Percentiles rank a stretch among this genome's conserved stretches.
These are phyloP conservation scores for Sugiyamaella sp. DNA, from an alignment of 1,139 yeast species.

Conservation along the genomic window DNA sequence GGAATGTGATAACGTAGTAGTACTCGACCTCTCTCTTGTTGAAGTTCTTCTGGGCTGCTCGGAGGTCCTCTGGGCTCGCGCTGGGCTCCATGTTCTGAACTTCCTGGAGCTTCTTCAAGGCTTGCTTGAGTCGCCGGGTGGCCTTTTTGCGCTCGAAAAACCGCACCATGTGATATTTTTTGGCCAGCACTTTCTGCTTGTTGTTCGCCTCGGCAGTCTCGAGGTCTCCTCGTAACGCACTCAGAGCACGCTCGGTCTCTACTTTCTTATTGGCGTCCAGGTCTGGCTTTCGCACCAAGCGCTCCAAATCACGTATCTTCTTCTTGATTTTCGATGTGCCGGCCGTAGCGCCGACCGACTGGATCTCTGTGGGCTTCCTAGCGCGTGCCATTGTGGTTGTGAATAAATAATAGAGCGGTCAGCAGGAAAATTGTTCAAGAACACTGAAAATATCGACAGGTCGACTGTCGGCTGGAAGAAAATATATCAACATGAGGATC, in stretches of 20 bases:
- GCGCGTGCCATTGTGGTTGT: conserved; percentile 7
- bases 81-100: conserved; percentile 34
- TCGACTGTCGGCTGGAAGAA: too few relatives aligned
- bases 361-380: conserved; percentile 18
- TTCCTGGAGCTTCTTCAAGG: conserved; percentile 51
- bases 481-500: conserved; percentile 2
- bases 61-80: conserved; percentile 22
- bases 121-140: conserved; percentile 67
- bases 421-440: background rate
- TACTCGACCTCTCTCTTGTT: conserved; percentile 68
- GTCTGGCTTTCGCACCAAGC: conserved; percentile 52
- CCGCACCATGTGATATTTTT: conserved; percentile 90
- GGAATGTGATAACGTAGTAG: conserved; percentile 77
- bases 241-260: conserved; percentile 85
- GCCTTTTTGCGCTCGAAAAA: conserved; percentile 94
- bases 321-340: conserved; percentile 54
- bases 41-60: conserved; percentile 49
- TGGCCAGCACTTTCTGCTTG: conserved; percentile 61
- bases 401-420: background rate
- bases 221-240: conserved; percentile 70
- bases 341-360: conserved; percentile 13
- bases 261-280: conserved; percentile 75
- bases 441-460: background rate
- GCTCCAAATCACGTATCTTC: conserved; percentile 82
- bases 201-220: conserved; percentile 54